A percentile compares a stretch with the other conserved stretches of the same genome.
Evolutionary conservation across 192 early-diverging fungal genomes (phyloP).

Genomic region (Podila minutissima): DNA sequence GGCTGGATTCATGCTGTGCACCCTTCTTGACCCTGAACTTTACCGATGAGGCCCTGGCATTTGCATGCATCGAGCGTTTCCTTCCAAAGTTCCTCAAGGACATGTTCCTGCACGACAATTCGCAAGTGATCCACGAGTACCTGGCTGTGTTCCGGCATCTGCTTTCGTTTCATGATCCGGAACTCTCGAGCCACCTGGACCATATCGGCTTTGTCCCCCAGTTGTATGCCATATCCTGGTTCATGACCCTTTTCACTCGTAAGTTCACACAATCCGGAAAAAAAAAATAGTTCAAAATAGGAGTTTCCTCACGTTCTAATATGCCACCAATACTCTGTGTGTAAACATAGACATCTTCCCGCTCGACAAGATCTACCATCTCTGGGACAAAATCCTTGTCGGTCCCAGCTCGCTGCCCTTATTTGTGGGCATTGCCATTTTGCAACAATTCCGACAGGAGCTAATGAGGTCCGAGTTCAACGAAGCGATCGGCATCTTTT

Average conservation of each 20-base stretch:
- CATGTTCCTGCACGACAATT: conserved; percentile 81
- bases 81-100: conserved; percentile 72
- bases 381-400: conserved; percentile 82
- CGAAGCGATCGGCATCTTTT: conserved; percentile 59
- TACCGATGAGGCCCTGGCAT: conserved; percentile 78
- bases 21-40: conserved; percentile 82
- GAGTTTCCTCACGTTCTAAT: neutral
- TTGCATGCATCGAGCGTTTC: conserved; percentile 71
- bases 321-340: neutral
- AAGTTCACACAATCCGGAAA: conserved; percentile 30
- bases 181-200: conserved; percentile 70
- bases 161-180: conserved; percentile 77
- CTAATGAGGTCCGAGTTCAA: conserved; percentile 78
- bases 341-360: conserved; percentile 75
- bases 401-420: conserved; percentile 71
- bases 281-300: neutral
- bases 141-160: conserved; percentile 73
- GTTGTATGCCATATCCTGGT: conserved; percentile 85
- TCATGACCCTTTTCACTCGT: conserved; percentile 86
- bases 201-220: conserved; percentile 73
- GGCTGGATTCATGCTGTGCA: conserved; percentile 79
- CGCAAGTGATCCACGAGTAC: conserved; percentile 73
- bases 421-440: conserved; percentile 75
- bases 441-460: conserved; percentile 71
- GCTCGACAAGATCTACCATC: conserved; percentile 80